Evolutionary conservation across 495 filamentous ascomycete species (phyloP).

Genomic region (Annulohypoxylon maeteangense): DNA sequence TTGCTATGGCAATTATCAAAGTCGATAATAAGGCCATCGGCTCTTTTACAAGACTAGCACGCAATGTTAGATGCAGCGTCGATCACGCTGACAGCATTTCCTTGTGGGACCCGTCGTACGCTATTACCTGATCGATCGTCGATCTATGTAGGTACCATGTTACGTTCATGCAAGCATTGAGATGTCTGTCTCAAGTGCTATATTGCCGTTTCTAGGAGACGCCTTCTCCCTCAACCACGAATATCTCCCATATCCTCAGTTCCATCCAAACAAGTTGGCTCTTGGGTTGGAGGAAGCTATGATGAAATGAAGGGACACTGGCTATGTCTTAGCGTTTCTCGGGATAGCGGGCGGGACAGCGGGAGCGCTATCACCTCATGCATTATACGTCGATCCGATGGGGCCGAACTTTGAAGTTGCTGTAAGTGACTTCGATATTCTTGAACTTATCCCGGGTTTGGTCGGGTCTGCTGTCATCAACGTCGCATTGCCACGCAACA

Average conservation of each 20-base stretch:
- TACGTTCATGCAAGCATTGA: not conserved
- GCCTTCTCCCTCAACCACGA: not conserved
- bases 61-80: not conserved
- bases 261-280: slow-evolving; percentile 14
- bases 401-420: slow-evolving; percentile 76
- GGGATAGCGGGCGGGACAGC: slow-evolving; percentile 1
- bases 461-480: slow-evolving; percentile 64
- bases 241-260: not conserved
- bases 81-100: slow-evolving; percentile 1
- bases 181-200: not conserved
- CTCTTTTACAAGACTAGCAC: not conserved
- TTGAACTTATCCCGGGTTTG: slow-evolving; percentile 46
- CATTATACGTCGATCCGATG: slow-evolving; percentile 68
- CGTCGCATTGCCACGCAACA: slow-evolving; percentile 73
- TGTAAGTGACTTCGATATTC: slow-evolving; percentile 61
- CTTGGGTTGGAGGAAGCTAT: not conserved
- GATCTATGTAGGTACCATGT: not conserved
- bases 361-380: slow-evolving; percentile 16
- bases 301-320: slow-evolving; percentile 5
- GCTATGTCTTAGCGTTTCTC: not conserved
- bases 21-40: slow-evolving; percentile 1
- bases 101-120: not conserved
- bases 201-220: not conserved
- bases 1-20: not conserved
- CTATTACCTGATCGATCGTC: not conserved